Evolutionary conservation across 1,284 basidiomycete genomes (phyloP), one percentile per base, ranked within the genome.

Genomic region (Naganishia liquefaciens): DNA sequence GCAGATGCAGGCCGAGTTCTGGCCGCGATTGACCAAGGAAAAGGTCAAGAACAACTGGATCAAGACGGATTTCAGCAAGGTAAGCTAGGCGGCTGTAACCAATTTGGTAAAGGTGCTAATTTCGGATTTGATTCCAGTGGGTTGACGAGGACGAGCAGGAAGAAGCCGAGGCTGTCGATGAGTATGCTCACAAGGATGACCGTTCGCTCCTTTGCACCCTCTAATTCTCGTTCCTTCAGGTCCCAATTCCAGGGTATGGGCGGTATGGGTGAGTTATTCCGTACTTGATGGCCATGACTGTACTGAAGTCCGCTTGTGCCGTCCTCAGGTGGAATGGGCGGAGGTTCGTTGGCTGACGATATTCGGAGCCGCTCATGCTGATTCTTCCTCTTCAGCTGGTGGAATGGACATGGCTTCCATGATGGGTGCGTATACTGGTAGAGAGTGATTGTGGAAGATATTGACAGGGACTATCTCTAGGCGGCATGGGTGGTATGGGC

Each of bases 111-210:
- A 7, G 10, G 21, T 62, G 46, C 64, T 60, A 37, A 39, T 42
- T 21, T 10, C 15, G 23, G n/a, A 23, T 13, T 30, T 52, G n/a
- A 47, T 49, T 49, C 23, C 68, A 77, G 80, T 96, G 92, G 92
- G 88, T 89, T 57, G 93, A 95, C 75, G 93, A 96, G 81, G 93
- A 96, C 75, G 93, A 96, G 78, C 93, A 96, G 80, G 88, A 91
- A 39, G 88, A 82, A 54, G 82, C 79, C 21, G 70, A 70, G 5
- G 73, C 73, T 9, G 50, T 74, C 62, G 77, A 74, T 47, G 68
- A 80, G 73, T 75, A 62, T 73, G 73, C 73, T 9, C 11, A 3
- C 13, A 23, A 17, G 19, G 28, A 9, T 44, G 5, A 17, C 51
- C 52, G 0, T n/a, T 37, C 37, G 39, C 19, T n/a, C 13, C n/a